These are phyloP conservation scores for Panicum miliaceum DNA, from an alignment of 176 grass and related monocot species.

Conservation along the genomic window DNA sequence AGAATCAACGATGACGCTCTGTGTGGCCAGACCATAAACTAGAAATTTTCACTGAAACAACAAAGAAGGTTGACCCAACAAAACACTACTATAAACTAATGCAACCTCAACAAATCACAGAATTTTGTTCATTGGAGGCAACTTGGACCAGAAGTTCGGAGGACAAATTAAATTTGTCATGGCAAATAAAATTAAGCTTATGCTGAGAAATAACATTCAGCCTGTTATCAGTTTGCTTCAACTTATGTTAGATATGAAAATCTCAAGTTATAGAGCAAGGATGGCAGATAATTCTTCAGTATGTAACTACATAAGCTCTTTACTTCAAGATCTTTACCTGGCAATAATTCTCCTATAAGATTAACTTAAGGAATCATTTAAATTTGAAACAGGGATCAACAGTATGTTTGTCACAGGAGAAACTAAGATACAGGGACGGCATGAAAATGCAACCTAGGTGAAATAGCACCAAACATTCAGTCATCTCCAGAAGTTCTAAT, in stretches of 20 bases:
- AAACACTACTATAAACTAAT: neutral
- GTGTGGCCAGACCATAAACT: neutral
- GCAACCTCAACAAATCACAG: neutral
- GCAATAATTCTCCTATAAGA: neutral
- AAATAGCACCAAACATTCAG: neutral
- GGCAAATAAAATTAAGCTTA: neutral
- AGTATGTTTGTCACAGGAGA: neutral
- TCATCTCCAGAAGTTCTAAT: neutral
- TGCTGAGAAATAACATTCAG: neutral
- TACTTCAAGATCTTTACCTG: neutral
- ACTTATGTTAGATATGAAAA: neutral
- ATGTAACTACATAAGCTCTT: conserved; percentile 4
- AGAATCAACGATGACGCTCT: neutral
- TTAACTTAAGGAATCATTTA: conserved; percentile 13
- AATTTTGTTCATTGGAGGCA: neutral
- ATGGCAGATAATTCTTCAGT: neutral
- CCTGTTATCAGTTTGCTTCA: neutral
- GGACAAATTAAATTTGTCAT: neutral
- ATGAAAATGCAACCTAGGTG: neutral
- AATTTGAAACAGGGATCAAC: neutral
- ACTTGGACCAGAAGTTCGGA: neutral
- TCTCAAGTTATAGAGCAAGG: neutral
- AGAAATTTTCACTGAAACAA: neutral
- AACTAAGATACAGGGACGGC: neutral
- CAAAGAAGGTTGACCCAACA: neutral